Evolutionary conservation across 495 filamentous ascomycete species (phyloP).

Genomic region (Friedmanniomyces simplex): DNA sequence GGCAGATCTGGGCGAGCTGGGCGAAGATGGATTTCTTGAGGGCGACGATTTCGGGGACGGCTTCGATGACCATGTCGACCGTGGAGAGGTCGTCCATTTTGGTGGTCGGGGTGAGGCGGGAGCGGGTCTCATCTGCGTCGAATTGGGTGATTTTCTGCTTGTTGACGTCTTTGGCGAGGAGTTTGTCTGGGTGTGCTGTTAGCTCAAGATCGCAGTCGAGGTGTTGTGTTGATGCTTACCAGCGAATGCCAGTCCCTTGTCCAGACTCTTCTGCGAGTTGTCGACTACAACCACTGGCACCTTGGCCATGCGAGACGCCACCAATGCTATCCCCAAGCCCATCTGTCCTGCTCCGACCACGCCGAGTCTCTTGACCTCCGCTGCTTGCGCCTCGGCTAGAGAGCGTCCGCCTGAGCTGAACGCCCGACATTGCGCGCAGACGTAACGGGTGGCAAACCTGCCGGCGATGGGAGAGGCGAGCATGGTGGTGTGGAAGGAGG

Average conservation of each 20-base stretch:
- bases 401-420: slow-evolving; percentile 40
- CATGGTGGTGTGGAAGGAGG: slow-evolving; percentile 2
- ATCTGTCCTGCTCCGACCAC: slow-evolving; percentile 81
- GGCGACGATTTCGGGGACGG: slow-evolving; percentile 82
- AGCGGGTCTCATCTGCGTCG: slow-evolving; percentile 58
- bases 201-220: background rate
- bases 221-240: slow-evolving; percentile 37
- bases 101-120: slow-evolving; percentile 57
- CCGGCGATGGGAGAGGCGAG: slow-evolving; percentile 14
- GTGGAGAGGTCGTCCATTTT: slow-evolving; percentile 67
- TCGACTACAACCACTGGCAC: slow-evolving; percentile 85
- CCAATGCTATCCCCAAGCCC: slow-evolving; percentile 93
- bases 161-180: slow-evolving; percentile 81
- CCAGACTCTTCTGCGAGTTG: slow-evolving; percentile 70
- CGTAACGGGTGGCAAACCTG: background rate
- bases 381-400: slow-evolving; percentile 37
- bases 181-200: slow-evolving; percentile 51
- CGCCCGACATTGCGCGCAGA: slow-evolving; percentile 29
- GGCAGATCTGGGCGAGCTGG: slow-evolving; percentile 69
- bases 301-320: slow-evolving; percentile 74
- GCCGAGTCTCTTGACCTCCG: slow-evolving; percentile 78
- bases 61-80: slow-evolving; percentile 96
- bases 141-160: slow-evolving; percentile 74
- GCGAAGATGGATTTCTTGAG: slow-evolving; percentile 83
- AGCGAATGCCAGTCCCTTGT: slow-evolving; percentile 86